These are phyloP conservation scores for Pseudogymnoascus sp. DNA, from an alignment of 2,329 filamentous ascomycete genomes.

Conservation along the genomic window DNA sequence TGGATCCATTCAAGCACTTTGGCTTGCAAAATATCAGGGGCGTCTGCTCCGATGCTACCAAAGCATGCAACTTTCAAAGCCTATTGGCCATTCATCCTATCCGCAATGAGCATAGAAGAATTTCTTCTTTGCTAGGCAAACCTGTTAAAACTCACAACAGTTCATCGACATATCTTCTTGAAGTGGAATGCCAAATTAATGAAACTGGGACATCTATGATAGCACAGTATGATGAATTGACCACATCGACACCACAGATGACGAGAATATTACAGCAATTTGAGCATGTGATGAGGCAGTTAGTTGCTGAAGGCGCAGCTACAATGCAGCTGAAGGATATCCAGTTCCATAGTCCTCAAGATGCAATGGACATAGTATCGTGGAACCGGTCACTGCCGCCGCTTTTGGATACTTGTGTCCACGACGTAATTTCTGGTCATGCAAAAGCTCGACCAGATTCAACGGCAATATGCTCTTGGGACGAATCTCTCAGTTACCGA, in stretches of 20 bases:
- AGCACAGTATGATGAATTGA: not conserved
- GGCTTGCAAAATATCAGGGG: slow-evolving; percentile 35
- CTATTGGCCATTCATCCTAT: slow-evolving; percentile 30
- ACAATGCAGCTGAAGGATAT: not conserved
- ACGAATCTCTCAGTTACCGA: slow-evolving; percentile 18
- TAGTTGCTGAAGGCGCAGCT: not conserved
- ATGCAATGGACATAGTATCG: not conserved
- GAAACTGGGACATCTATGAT: not conserved
- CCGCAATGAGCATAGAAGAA: not conserved
- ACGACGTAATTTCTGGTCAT: slow-evolving; percentile 11
- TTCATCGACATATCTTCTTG: slow-evolving; percentile 3
- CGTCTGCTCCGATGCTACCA: slow-evolving; percentile 31
- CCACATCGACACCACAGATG: not conserved
- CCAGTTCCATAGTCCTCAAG: not conserved
- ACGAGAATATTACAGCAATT: slow-evolving; percentile 7
- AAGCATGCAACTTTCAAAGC: slow-evolving; percentile 34
- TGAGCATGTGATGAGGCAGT: slow-evolving; percentile 7
- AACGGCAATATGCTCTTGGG: slow-evolving; percentile 16
- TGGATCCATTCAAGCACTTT: slow-evolving; percentile 43
- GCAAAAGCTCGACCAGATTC: not conserved
- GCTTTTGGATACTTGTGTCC: slow-evolving; percentile 9
- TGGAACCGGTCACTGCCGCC: not conserved
- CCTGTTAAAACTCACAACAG: not conserved
- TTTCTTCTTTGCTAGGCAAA: not conserved
- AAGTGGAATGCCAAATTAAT: not conserved